Evolutionary conservation across 2,329 filamentous ascomycete species (phyloP).

Genomic region (Aspergillus intermedius): DNA sequence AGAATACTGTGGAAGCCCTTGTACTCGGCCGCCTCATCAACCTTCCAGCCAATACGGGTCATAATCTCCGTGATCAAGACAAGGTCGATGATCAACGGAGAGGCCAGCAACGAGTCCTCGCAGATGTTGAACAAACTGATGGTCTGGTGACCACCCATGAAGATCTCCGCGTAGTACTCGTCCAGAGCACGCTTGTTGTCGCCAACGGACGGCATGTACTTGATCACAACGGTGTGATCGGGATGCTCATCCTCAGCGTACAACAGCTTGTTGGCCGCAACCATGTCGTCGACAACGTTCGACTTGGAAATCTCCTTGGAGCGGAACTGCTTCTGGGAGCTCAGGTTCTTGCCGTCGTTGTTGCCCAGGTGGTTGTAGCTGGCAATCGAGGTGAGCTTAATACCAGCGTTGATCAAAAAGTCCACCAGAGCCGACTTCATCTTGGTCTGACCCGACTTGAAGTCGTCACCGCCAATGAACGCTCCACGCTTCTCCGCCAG

Average conservation of each 20-base stretch:
- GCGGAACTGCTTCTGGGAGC: conserved; percentile 95
- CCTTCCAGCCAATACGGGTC: conserved; percentile 94
- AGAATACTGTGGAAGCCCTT: conserved; percentile 95
- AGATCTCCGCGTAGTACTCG: conserved; percentile 99
- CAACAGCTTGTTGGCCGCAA: conserved; percentile 84
- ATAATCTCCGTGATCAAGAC: conserved; percentile 93
- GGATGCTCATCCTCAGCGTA: conserved; percentile 92
- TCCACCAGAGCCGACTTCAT: conserved; percentile 99
- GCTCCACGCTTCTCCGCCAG: conserved; percentile 79
- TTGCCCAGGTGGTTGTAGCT: conserved; percentile 99
- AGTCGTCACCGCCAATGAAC: conserved; percentile 96
- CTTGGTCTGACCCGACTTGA: conserved; percentile 99
- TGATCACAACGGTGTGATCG: conserved; percentile 98
- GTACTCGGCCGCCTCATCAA: conserved; percentile 60
- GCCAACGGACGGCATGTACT: conserved; percentile 98
- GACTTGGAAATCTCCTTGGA: conserved; percentile 99
- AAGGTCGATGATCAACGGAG: conserved; percentile 93
- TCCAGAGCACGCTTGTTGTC: conserved; percentile 98
- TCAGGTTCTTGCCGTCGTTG: conserved; percentile 98
- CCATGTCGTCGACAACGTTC: conserved; percentile 99
- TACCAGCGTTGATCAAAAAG: conserved; percentile 96
- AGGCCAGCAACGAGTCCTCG: conserved; percentile 93
- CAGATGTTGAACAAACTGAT: conserved; percentile 98
- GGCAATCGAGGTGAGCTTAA: conserved; percentile 96
- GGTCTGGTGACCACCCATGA: conserved; percentile 96